These are phyloP conservation scores for Alternaria sp. DNA, from an alignment of 2,329 filamentous ascomycete species.

Conservation along the genomic window DNA sequence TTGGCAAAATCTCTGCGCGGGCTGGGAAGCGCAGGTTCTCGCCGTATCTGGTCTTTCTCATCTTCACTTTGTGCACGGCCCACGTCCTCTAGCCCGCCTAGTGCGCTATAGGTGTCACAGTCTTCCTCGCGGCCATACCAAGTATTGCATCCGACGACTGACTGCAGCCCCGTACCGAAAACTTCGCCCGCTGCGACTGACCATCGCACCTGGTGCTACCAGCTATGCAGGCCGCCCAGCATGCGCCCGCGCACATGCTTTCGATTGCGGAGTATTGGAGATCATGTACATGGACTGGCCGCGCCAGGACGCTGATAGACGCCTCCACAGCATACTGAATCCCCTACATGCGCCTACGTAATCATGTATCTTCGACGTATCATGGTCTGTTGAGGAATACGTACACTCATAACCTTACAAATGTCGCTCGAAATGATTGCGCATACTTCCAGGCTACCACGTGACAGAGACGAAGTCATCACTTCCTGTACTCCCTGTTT, in stretches of 20 bases:
- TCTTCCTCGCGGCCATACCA: neutral
- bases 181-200: neutral
- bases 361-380: neutral
- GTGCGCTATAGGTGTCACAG: neutral
- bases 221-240: neutral
- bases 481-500: neutral
- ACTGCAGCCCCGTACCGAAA: neutral
- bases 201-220: neutral
- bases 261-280: neutral
- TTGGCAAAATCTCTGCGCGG: neutral
- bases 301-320: neutral
- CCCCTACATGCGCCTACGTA: neutral
- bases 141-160: neutral
- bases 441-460: neutral
- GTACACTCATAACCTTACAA: neutral
- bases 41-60: neutral
- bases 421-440: neutral
- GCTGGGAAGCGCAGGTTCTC: neutral
- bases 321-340: neutral
- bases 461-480: neutral
- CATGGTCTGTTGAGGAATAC: neutral
- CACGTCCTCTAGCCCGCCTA: neutral
- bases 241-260: neutral
- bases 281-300: neutral
- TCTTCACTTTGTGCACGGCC: neutral